Evolutionary conservation across 2,329 filamentous ascomycete genomes (phyloP).

Genomic region (Diaporthe nobilis): DNA sequence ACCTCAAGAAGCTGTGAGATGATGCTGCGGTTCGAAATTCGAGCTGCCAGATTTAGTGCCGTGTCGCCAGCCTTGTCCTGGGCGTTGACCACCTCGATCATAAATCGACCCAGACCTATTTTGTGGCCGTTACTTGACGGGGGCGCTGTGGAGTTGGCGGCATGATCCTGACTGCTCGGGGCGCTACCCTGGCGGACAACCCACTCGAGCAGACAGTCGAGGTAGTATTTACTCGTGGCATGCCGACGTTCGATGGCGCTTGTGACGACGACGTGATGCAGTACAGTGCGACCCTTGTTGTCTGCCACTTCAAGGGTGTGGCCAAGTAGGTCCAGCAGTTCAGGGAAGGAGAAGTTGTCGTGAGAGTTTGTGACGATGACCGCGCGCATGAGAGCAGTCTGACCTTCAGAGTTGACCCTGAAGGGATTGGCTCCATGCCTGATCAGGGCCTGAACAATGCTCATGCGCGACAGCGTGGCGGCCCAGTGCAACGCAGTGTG

Average conservation of each 20-base stretch:
- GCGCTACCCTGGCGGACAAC: constrained; percentile 83
- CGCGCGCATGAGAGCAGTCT: constrained; percentile 93
- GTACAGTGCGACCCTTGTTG: constrained; percentile 88
- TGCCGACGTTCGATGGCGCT: constrained; percentile 95
- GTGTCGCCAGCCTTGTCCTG: constrained; percentile 96
- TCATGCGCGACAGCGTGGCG: constrained; percentile 88
- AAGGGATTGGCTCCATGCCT: constrained; percentile 88
- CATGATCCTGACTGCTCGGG: constrained; percentile 57
- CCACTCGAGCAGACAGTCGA: constrained; percentile 94
- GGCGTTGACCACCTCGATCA: constrained; percentile 96
- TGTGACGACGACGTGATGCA: constrained; percentile 96
- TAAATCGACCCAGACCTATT: constrained; percentile 92
- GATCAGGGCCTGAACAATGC: constrained; percentile 85
- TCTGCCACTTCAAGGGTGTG: constrained; percentile 93
- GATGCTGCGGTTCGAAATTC: constrained; percentile 93
- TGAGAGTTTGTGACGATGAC: constrained; percentile 95
- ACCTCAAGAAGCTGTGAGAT: constrained; percentile 98
- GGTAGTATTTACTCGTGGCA: constrained; percentile 93
- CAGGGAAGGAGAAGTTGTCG: constrained; percentile 90
- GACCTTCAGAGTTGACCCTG: constrained; percentile 88
- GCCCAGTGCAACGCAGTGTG: constrained; percentile 98
- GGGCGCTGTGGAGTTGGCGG: constrained; percentile 41
- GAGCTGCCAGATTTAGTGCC: constrained; percentile 91
- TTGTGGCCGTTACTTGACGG: constrained; percentile 63
- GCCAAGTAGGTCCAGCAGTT: constrained; percentile 89